Base-by-base conservation (phyloP, 768 basidiomycete genomes). In the Naematelia encephala region DNA sequence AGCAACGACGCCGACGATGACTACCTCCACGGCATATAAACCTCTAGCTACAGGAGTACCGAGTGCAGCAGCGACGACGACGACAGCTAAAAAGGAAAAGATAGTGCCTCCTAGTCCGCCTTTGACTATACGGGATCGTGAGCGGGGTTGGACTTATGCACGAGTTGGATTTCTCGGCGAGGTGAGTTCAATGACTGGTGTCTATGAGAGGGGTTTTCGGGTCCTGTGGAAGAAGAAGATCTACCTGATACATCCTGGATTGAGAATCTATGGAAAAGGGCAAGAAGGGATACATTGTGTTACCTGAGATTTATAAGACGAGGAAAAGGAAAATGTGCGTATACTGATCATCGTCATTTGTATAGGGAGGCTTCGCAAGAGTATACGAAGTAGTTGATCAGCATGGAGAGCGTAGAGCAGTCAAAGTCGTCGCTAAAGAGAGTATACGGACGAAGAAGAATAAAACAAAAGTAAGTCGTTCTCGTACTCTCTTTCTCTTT, bases 361-460 rank as follows among this genome's bases (percentile, higher is more conserved):
- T 22, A 3, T 42, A 84, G 83, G 94, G 94, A 66, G 94, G 94
- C 0, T 99, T 99, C 73, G 94, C 94, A 1, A 84, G 93, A 39
- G 94, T 99, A 2, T 99, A 94, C 70, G 90, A 96, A 80, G 88
- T 91, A n/a, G 84, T 86, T 73, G 90, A 91, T 68, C 66, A 75
- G 10, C 79, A 82, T 48, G 87, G 86, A 14, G 77, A 79, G 22
- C 81, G 86, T 34, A 81, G 86, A 52, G 93, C 93, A 11, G 89
- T 93, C 78, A 97, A 99, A 80, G 92, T 96, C 46, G 87, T 99
- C 63, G 89, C 88, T n/a, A 91, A 93, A 79, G 81, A 82, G 23
- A 90, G 89, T 27, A 82, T 99, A 66, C 89, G 89, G 80, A 91
- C 91, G 16, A 94, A 91, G 80, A 97, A 97, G 78, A 92, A 91